Evolutionary conservation across 768 basidiomycete genomes (phyloP), one percentile per base, ranked within the genome.

Genomic region (Mycena galericulata): DNA sequence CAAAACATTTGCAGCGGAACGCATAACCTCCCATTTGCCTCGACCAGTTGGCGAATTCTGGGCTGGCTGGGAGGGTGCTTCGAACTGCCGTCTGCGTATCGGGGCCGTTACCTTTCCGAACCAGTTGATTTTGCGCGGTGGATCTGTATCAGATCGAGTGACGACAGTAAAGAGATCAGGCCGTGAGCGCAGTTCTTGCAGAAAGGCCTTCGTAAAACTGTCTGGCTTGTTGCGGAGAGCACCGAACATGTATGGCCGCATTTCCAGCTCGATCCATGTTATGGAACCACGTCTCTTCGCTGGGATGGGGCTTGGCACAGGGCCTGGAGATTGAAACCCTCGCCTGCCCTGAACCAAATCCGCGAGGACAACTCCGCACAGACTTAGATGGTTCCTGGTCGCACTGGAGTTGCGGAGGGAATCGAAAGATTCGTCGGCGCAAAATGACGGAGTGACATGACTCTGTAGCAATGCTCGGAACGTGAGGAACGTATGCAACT

Each of bases 101-200:
- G 45, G 27, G 71, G 68, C n/a, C 63, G 62, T 12, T 47, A 69
- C 74, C 4, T 67, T 65, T 8, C 78, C 79, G 27, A 76, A 80
- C 18, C 45, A 36, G 32, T 77, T 67, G 11, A 80, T 64, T 9
- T 47, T n/a, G 14, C 61, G 58, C 1, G 67, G 68, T 1, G 77
- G 76, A 26, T 73, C 72, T 1, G 74, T 78, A 15, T 80, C 78
- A 5, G 78, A 74, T n/a, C 70, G 73, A 5, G 73, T 72, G 15
- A 79, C 70, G 3, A 80, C 75, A 36, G 77, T 72, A 56, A 80
- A 80, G 2, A 77, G 64, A 36, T 80, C 76, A 2, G 76, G 79
- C 20, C 75, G 74, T 2, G 70, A 67, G 24, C 75, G 71, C 20
- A 80, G 74, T 30, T 77, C 75, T 24, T 62, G 43, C 3, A 80